These are phyloP conservation scores for Cucurbita moschata DNA, from an alignment of 306 rosid genomes.

Conservation along the genomic window DNA sequence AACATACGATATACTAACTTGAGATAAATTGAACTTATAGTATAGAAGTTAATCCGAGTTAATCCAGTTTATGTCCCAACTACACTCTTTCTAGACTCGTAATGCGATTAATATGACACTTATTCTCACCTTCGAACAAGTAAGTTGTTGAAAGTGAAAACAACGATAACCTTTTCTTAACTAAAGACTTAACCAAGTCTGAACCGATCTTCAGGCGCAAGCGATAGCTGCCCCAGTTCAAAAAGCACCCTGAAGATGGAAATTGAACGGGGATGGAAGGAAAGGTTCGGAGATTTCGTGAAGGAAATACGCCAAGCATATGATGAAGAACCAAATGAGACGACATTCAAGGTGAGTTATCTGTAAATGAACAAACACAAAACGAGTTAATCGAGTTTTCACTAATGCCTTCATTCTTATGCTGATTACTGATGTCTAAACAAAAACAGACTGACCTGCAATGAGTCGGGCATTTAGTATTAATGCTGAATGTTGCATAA, in stretches of 20 bases:
- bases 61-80: too few relatives aligned
- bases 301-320: constrained; percentile 55
- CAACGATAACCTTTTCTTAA: neutral
- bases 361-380: neutral
- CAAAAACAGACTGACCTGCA: neutral
- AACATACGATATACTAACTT: too few relatives aligned
- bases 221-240: constrained; percentile 92
- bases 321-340: constrained; percentile 35
- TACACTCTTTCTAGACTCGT: too few relatives aligned
- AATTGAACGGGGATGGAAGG: constrained; percentile 82
- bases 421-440: neutral
- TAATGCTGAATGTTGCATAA: neutral
- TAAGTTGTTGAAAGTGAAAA: neutral
- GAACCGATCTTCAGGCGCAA: constrained; percentile 43
- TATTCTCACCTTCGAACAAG: too few relatives aligned
- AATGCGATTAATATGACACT: too few relatives aligned
- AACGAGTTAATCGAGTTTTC: neutral
- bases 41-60: neutral
- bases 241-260: constrained; percentile 96
- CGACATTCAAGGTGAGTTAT: constrained; percentile 43
- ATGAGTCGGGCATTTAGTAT: neutral
- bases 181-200: neutral
- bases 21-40: neutral
- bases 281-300: constrained; percentile 72
- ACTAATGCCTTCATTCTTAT: neutral